Evolutionary conservation across 2,329 filamentous ascomycete genomes (phyloP), one percentile per base, ranked within the genome.

Genomic region (Thielaviopsis ethacetica): DNA sequence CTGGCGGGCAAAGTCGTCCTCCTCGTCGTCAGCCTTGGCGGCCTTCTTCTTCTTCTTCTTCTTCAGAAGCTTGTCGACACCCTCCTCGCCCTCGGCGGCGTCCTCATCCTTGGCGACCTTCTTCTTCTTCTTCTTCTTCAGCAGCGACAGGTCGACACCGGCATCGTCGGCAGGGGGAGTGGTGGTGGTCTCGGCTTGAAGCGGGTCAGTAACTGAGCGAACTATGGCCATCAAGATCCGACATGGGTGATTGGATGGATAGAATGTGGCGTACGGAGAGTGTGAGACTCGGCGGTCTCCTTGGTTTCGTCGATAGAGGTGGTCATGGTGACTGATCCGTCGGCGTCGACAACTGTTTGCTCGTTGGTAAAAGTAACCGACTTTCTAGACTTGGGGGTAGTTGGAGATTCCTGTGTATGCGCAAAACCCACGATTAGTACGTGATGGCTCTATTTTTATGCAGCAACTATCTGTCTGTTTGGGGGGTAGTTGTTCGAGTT

Each of bases 341-440:
- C 88, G 72, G 83, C 82, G 76, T 95, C 88, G 71, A 96, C 91
- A 67, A 95, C 83, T 65, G 87, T 81, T 67, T 88, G 82, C 68
- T 88, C 88, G 73, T 93, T 87, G 70, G 85, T 91, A 72, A 97
- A 97, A 64, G 90, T 85, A 68, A 97, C 91, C 53, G 89, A 94
- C 76, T 97, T 95, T 75, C 91, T 86, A 68, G 85, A 83, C 72
- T 87, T 90, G 69, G 56, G 47, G 7, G 52, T 38, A 38, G 56
- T 52, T 44, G 38, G 38, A 19, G 21, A 19, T 22, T 58, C 59
- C 59, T 61, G 59, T 44, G n/a, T 15, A 44, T 44, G 38, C 38
- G 38, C 38, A 44, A 44, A 44, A 44, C 2, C 13, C 38, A 44
- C 38, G 38, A 44, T 44, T 44, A 44, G 38, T 44, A 44, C 38